Percentiles rank a stretch among this genome's conserved stretches.
These are phyloP conservation scores for Adansonia grandidieri DNA, from an alignment of 441 rosid genomes.

Conservation along the genomic window DNA sequence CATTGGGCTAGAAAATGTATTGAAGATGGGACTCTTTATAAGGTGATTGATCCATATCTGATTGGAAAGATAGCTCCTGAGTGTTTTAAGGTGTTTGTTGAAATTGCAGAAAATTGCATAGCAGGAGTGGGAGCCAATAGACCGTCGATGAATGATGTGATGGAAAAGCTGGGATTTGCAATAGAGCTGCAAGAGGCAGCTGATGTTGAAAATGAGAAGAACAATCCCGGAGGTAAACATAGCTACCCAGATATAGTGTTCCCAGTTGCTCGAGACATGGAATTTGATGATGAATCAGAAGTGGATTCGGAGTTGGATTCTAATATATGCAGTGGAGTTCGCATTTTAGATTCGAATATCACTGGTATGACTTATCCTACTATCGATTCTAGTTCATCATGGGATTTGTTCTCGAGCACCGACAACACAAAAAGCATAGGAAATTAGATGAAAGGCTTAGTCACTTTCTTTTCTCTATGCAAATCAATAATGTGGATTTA, in stretches of 20 bases:
- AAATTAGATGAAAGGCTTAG: not conserved
- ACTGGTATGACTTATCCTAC: not conserved
- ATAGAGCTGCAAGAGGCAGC: slow-evolving; percentile 20
- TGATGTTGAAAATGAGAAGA: slow-evolving; percentile 4
- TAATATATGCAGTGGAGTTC: not conserved
- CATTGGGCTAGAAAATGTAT: slow-evolving; percentile 6
- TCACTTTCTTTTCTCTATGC: too few species aligned
- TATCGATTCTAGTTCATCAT: not conserved
- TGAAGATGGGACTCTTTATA: not conserved
- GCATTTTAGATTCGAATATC: not conserved
- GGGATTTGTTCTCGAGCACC: not conserved
- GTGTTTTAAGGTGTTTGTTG: slow-evolving; percentile 14
- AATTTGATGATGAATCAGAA: not conserved
- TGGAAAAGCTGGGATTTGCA: not conserved
- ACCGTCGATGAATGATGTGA: slow-evolving; percentile 19
- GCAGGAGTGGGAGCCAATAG: not conserved
- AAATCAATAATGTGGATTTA: too few species aligned
- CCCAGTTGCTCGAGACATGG: not conserved
- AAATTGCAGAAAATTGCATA: slow-evolving; percentile 24
- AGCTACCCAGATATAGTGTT: slow-evolving; percentile 11
- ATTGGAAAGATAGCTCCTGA: slow-evolving; percentile 18
- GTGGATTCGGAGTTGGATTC: not conserved
- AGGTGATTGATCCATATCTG: slow-evolving; percentile 8
- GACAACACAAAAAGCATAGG: not conserved
- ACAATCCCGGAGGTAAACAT: not conserved